Conservation (phyloP, 331 rosid genomes). For the Malus hybrid region DNA sequence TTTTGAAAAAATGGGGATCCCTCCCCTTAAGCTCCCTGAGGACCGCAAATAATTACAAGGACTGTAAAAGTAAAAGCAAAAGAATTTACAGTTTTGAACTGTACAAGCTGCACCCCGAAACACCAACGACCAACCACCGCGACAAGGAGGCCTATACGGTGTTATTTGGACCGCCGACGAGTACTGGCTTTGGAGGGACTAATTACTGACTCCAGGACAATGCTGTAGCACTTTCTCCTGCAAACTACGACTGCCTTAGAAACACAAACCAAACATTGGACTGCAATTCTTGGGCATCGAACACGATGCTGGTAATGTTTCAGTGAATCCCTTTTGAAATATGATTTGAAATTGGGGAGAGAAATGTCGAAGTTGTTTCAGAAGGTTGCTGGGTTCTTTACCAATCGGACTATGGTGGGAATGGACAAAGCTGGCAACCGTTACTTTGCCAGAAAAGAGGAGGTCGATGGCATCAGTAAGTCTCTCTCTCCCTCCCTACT, state of each 20-base stretch:
- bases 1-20: no score
- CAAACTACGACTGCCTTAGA: not conserved
- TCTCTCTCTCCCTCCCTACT: conserved; percentile 12
- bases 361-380: conserved; percentile 64
- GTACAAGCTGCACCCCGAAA: not conserved
- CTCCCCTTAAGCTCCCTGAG: no score
- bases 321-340: not conserved
- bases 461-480: conserved; percentile 72
- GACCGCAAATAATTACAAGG: no score
- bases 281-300: not conserved
- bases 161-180: not conserved
- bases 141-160: not conserved
- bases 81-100: not conserved
- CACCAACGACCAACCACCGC: not conserved
- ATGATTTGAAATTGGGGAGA: conserved; percentile 4
- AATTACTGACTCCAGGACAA: not conserved
- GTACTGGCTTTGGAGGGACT: not conserved
- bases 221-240: not conserved
- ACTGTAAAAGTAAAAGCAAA: no score
- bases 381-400: conserved; percentile 46
- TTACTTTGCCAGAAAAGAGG: conserved; percentile 59
- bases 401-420: conserved; percentile 48
- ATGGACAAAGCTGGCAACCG: conserved; percentile 71
- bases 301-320: not conserved
- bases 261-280: not conserved